Evolutionary conservation across 805 yeast species (phyloP).

Genomic region (Ogataea sp.): DNA sequence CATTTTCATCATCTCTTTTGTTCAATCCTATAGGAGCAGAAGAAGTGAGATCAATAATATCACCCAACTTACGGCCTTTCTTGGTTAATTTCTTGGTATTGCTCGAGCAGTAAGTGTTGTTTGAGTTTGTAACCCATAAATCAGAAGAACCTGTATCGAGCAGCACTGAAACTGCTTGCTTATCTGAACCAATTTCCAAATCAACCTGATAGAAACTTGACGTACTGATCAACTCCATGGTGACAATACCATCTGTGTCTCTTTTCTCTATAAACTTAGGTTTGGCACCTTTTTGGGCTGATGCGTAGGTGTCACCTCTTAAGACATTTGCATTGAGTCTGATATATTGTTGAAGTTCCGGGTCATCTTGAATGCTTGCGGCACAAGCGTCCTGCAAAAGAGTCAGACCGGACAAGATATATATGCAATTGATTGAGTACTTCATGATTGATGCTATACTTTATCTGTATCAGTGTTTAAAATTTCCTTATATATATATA

Average conservation of each 20-base stretch:
- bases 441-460: too few relatives aligned
- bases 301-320: conserved; percentile 10
- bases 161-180: conserved; percentile 45
- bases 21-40: not conserved
- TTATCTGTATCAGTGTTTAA: too few relatives aligned
- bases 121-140: conserved; percentile 50
- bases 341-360: not conserved
- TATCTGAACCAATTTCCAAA: conserved; percentile 47
- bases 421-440: too few relatives aligned
- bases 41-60: conserved; percentile 5
- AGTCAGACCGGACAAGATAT: too few relatives aligned
- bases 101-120: conserved; percentile 37
- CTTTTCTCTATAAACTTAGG: conserved; percentile 18
- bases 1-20: not conserved
- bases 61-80: conserved; percentile 4
- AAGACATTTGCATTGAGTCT: conserved; percentile 13
- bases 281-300: conserved; percentile 7
- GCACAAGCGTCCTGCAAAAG: not conserved
- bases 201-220: conserved; percentile 37
- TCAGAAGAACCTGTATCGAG: conserved; percentile 78
- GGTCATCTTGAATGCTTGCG: not conserved
- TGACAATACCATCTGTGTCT: conserved; percentile 16
- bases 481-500: too few relatives aligned
- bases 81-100: not conserved
- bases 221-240: conserved; percentile 29